phyloP scores from a whole-genome alignment of 257 asterid genomes.

The Solanum gracilifrons region DNA sequence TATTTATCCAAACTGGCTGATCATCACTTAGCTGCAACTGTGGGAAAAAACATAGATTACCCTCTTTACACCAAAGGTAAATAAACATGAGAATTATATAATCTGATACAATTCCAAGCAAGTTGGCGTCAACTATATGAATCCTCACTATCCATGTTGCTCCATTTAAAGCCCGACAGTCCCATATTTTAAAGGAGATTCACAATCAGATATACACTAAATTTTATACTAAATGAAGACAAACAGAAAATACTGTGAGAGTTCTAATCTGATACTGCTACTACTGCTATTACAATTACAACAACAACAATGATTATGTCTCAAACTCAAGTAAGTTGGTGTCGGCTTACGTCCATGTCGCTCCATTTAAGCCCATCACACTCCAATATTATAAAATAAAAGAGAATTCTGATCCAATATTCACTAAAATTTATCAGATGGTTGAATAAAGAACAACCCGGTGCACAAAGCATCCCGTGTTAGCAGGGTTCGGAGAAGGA shows the following conservation, averaged over 20 bases:
- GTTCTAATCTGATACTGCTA: background rate
- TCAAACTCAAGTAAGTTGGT: background rate
- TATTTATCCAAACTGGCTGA: slow-evolving; percentile 63
- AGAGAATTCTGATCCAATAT: background rate
- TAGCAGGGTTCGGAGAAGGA: background rate
- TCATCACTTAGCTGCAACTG: slow-evolving; percentile 61
- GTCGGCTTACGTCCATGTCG: background rate
- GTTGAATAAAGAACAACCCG: background rate
- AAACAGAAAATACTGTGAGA: background rate
- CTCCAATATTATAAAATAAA: background rate
- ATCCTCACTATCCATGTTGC: background rate
- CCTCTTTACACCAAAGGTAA: background rate
- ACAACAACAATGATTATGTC: background rate
- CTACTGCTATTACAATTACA: background rate
- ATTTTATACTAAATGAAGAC: background rate
- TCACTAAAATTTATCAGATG: background rate
- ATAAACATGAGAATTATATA: background rate
- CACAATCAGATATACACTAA: background rate
- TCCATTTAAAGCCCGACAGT: background rate
- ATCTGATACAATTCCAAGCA: background rate
- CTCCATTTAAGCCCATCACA: background rate
- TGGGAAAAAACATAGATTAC: background rate
- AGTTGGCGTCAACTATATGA: background rate
- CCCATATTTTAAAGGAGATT: background rate
- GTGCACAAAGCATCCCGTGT: background rate